Evolutionary conservation across 106 monocot genomes (phyloP), one percentile per base, ranked within the genome.

Genomic region (Apostasia shenzhenica): DNA sequence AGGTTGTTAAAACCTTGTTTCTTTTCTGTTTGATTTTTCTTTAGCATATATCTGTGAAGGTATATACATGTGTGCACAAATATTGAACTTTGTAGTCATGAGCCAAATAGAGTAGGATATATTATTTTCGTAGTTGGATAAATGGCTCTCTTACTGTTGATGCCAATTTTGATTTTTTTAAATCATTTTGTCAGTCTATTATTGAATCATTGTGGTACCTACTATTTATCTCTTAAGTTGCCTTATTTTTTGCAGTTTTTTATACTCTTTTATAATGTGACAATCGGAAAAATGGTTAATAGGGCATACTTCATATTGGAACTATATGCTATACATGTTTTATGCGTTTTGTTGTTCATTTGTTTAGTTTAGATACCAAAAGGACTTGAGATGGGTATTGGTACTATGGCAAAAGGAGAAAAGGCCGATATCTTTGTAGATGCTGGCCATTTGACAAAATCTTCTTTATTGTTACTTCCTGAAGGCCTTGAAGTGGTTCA

Each of bases 311-410:
- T 26, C 26, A 26, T 14, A 50, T 77, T 57, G 63, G 7, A 3
- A 54, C 54, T 38, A 46, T 60, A 2, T 9, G 58, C 41, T 71
- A 6, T 75, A 65, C 4, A 46, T 71, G 43, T 68, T 64, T 51
- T 41, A 78, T 53, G 26, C 4, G 57, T 64, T 63, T 71, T 70
- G 4, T 71, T 60, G 63, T 80, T 80, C 59, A 67, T 60, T 59
- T 71, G 58, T 76, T 72, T 80, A 74, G 50, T 85, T 58, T 80
- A 97, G 92, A 78, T 92, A 75, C 93, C 93, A 41, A 90, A 99
- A 72, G 99, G 99, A 42, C 80, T 97, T 78, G 93, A 99, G 67
- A 99, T 99, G 89, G 99, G 81, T 57, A 90, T 99, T 70, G 99
- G 90, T 66, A 90, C 89, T 68, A 99, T 99, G 99, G 54, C 93